Conservation (phyloP, 2,329 filamentous ascomycete genomes). For the Lachnellula suecica region DNA sequence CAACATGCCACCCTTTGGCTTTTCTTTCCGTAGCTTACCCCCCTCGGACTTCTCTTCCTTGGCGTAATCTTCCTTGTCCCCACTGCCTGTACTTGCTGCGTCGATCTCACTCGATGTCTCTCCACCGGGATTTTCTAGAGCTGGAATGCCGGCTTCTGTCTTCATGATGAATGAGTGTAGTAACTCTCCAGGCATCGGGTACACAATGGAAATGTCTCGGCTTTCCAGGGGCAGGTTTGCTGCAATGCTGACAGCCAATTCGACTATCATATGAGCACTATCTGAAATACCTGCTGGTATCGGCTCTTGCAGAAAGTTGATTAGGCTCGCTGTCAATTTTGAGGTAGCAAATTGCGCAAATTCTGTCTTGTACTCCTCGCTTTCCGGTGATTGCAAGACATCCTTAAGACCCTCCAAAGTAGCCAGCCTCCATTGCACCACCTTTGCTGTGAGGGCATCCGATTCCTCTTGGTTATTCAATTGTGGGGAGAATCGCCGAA, state of each 20-base stretch:
- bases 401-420: slow-evolving; percentile 88
- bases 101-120: slow-evolving; percentile 27
- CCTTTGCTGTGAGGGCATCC: slow-evolving; percentile 81
- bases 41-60: slow-evolving; percentile 30
- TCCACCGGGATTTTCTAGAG: slow-evolving; percentile 46
- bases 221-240: slow-evolving; percentile 87
- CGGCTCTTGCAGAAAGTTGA: slow-evolving; percentile 73
- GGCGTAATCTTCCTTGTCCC: slow-evolving; percentile 31
- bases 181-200: slow-evolving; percentile 74
- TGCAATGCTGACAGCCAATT: slow-evolving; percentile 82
- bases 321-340: slow-evolving; percentile 67
- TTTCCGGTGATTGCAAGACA: slow-evolving; percentile 63
- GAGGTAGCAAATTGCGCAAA: slow-evolving; percentile 71
- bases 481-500: slow-evolving; percentile 73
- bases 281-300: slow-evolving; percentile 81
- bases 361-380: slow-evolving; percentile 62
- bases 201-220: slow-evolving; percentile 83
- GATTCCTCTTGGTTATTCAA: slow-evolving; percentile 81
- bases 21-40: slow-evolving; percentile 29
- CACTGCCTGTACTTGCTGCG: slow-evolving; percentile 27
- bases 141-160: slow-evolving; percentile 66
- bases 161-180: slow-evolving; percentile 81
- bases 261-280: slow-evolving; percentile 87
- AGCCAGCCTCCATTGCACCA: slow-evolving; percentile 89
- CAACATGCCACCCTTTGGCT: slow-evolving; percentile 37